Base-by-base conservation (phyloP, 768 basidiomycete genomes). In the Strobilomyces echinocephalus region DNA sequence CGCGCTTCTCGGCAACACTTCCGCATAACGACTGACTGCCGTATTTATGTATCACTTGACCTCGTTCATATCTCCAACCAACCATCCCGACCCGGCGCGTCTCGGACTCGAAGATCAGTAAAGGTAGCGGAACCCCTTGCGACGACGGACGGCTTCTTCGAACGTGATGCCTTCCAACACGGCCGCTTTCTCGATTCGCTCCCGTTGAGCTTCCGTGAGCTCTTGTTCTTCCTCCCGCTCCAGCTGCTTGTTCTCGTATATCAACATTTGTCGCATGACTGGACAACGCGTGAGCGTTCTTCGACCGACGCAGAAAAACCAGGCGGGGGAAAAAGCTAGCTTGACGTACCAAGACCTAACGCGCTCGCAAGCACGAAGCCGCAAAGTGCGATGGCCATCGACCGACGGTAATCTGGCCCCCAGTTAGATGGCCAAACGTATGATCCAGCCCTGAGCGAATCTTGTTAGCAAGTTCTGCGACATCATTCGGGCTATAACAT, bases 141-240 rank as follows among this genome's bases (percentile, higher is more conserved):
- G 30, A 30, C 30, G 30, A 30, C 30, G 30, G 30, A 30, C 30
- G 30, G 30, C 74, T 81, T 84, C 77, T 28, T 82, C 80, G 53
- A 83, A 76, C 3, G 78, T 76, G 18, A 85, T 74, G 5, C 81
- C 81, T 58, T 85, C 83, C 45, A 85, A 63, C 56, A 72, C 69
- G 4, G 83, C 83, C 2, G 81, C 82, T 46, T 83, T 79, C 55
- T 78, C 77, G 43, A 84, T 76, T 43, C 83, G 76, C 33, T 72
- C 65, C 41, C 75, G 70, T 51, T 77, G 76, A 24, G 71, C 77
- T 46, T 75, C 64, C 65, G 80, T 65, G 15, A 73, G 71, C 2
- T 67, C 63, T 44, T 70, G 67, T 60, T 82, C 81, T 60, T 82
- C 81, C 45, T 77, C 75, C 21, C 54, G 70, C 40, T 81, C 82